Evolutionary conservation across 352 stramenopile genomes (phyloP), one percentile per base, ranked within the genome.

Genomic region (Globisporangium nagaii): DNA sequence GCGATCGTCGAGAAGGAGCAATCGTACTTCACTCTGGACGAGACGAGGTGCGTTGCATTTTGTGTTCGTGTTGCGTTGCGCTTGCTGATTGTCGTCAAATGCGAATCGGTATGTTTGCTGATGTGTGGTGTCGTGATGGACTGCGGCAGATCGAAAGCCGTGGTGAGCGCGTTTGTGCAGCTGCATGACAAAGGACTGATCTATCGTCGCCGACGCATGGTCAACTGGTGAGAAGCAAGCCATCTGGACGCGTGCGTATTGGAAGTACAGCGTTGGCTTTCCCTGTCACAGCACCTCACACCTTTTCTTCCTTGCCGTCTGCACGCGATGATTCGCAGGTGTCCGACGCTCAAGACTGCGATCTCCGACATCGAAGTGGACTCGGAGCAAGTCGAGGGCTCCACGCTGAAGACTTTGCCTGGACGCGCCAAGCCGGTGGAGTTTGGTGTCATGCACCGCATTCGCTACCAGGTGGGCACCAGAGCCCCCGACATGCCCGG

Each of bases 1-100:
- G 90, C 83, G 2, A 94, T 88, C 34, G 91, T 99, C 4, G 97
- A 99, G 81, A 99, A 98, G 85, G 84, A 89, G 46, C 67, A 97
- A 30, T 87, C 98, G 60, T 96, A 95, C 46, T 99, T 99, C 70
- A 99, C 98, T 36, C 98, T 99, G 71, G 97, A 99, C 63, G 81
- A 97, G 6, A 92, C 90, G 52, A 86, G 98, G 47, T 98, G 66
- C 50, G 79, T 81, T 56, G 80, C 79, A 36, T 81, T 97, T 82
- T 85, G 9, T 97, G 95, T 56, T 79, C 81, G 58, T 53, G 52
- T 48, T 42, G 6, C 31, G 41, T 19, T 53, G 30, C 32, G 3
- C 15, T n/a, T 39, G 32, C 13, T 19, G 7, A 11, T 25, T 25
- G 4, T 15, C 10, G 11, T 25, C 13, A 22, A 17, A 54, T 25